Percentiles rank a stretch among this genome's conserved stretches.
These are phyloP conservation scores for Endoconidiophora polonica DNA, from an alignment of 2,329 filamentous ascomycete species.

Conservation along the genomic window DNA sequence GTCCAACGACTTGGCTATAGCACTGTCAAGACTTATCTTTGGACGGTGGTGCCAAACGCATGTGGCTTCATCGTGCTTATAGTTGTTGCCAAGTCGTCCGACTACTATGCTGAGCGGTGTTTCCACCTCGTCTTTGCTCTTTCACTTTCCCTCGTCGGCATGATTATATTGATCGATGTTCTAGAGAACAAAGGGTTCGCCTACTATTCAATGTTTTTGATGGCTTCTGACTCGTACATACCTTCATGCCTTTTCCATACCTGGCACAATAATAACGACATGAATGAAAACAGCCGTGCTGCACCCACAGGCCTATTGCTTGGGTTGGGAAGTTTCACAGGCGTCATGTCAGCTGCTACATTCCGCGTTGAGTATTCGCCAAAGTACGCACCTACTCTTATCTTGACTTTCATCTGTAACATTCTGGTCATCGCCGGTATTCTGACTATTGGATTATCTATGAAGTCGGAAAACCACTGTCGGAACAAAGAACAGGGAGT, in stretches of 20 bases:
- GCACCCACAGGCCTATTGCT: constrained; percentile 23
- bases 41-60: constrained; percentile 31
- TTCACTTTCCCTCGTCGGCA: constrained; percentile 24
- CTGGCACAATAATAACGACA: constrained; percentile 37
- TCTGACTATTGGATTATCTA: constrained; percentile 25
- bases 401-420: constrained; percentile 25
- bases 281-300: constrained; percentile 25
- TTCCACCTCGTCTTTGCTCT: constrained; percentile 26
- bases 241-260: constrained; percentile 30
- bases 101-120: constrained; percentile 28
- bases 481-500: constrained; percentile 23
- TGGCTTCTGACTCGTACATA: constrained; percentile 29
- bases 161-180: constrained; percentile 29
- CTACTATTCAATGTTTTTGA: constrained; percentile 34
- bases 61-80: constrained; percentile 30
- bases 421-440: constrained; percentile 25
- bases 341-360: constrained; percentile 27
- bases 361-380: constrained; percentile 32
- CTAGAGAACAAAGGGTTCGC: constrained; percentile 25
- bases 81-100: constrained; percentile 26
- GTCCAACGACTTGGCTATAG: constrained; percentile 27
- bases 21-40: constrained; percentile 30
- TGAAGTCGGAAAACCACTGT: constrained; percentile 27
- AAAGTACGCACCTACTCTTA: constrained; percentile 29
- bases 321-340: constrained; percentile 31